Evolutionary conservation across 495 filamentous ascomycete genomes (phyloP), one percentile per base, ranked within the genome.

Genomic region (Entonaema liquescens): DNA sequence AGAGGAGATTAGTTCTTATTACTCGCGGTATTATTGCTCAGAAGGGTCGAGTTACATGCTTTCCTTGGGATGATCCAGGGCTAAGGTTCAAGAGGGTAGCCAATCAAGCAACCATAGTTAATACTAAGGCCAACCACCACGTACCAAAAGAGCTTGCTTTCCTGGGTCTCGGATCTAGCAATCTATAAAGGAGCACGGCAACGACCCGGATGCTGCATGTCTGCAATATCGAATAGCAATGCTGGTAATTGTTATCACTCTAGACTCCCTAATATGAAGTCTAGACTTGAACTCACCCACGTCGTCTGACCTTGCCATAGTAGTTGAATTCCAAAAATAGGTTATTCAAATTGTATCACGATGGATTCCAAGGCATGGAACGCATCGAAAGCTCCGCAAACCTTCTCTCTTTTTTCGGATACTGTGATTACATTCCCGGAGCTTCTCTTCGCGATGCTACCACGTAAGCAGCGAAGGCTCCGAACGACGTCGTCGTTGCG

Each of bases 91-190:
- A 62, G 19, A 31, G 38, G 56, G 61, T 61, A 52, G 42, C 70
- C 65, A 68, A 73, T 65, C 56, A 73, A 58, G 56, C 60, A 65
- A 19, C 47, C 31, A 61, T 65, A 52, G 23, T 29, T 62, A 53
- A 61, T 40, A 59, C 60, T 36, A 38, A 26, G 35, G 35, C 65
- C 65, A 68, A 62, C 65, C 70, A 62, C 11, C 21, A 35, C 57
- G 50, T 54, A 59, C 61, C 17, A 50, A 57, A 61, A 15, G 35
- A 62, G 54, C 38, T 47, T 47, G 61, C 17, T 65, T 61, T 36
- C 70, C 70, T 73, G 70, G 70, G 25, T 68, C 65, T 68, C 57
- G 70, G 70, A 68, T 65, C 70, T 62, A 35, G 61, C 61, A 68
- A 73, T 73, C 35, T 72, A 68, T 25, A 68, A 29, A 65, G 47